A percentile compares a stretch with the other conserved stretches of the same genome.
phyloP scores from a whole-genome alignment of 768 basidiomycete species.

The Psilocybe sp. region DNA sequence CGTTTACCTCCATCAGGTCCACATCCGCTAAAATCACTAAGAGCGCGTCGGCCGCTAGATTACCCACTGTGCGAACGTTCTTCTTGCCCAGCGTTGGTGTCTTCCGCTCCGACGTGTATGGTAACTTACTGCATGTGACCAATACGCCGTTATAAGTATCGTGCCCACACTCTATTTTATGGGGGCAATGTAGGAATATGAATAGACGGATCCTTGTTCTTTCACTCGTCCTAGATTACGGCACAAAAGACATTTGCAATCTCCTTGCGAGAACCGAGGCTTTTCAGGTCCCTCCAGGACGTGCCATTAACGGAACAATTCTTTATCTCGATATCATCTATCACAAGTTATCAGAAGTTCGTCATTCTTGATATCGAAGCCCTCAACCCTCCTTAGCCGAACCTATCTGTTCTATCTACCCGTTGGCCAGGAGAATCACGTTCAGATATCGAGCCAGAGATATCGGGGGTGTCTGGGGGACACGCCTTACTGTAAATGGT shows the following conservation, averaged over 20 bases:
- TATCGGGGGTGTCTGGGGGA: too few species aligned
- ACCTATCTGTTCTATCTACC: too few species aligned
- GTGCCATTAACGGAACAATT: neutral
- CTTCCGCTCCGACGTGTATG: slow-evolving; percentile 35
- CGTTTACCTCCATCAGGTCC: slow-evolving; percentile 3
- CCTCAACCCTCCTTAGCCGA: too few species aligned
- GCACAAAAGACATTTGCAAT: neutral
- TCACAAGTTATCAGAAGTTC: too few species aligned
- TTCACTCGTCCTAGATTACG: too few species aligned
- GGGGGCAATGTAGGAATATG: too few species aligned
- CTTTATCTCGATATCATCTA: slow-evolving; percentile 1
- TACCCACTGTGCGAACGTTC: slow-evolving; percentile 28
- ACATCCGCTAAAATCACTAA: slow-evolving; percentile 10
- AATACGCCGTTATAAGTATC: neutral
- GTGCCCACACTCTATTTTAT: too few species aligned
- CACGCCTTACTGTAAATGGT: too few species aligned
- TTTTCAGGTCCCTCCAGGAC: neutral
- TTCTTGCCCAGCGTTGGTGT: slow-evolving; percentile 11
- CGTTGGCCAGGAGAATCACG: too few species aligned
- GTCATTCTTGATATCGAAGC: too few species aligned
- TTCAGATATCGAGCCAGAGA: too few species aligned
- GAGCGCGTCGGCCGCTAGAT: slow-evolving; percentile 33
- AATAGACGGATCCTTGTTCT: too few species aligned
- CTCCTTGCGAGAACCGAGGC: neutral
- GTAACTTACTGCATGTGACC: slow-evolving; percentile 32